A percentile compares a stretch with the other conserved stretches of the same genome.
These are phyloP conservation scores for Gossypium trilobum DNA, from an alignment of 441 rosid genomes.

Conservation along the genomic window DNA sequence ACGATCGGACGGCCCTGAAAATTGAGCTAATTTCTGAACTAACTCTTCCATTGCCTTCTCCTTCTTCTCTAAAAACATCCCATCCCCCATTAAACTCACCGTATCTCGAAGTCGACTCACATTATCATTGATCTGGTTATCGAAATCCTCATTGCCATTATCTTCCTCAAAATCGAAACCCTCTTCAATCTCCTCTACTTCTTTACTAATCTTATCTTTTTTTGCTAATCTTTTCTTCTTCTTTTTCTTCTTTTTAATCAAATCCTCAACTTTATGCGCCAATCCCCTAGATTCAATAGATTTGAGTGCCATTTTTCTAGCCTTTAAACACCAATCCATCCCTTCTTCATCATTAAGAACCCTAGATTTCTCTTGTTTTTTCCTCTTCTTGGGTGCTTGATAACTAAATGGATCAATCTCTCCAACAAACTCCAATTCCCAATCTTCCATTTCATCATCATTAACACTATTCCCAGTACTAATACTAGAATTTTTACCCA, in stretches of 20 bases:
- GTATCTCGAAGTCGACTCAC: constrained; percentile 30
- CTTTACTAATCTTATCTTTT: constrained; percentile 26
- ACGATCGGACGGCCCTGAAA: constrained; percentile 70
- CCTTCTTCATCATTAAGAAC: constrained; percentile 48
- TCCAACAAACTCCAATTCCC: constrained; percentile 71
- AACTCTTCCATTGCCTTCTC: constrained; percentile 55
- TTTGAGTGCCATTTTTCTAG: constrained; percentile 63
- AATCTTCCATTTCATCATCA: constrained; percentile 27
- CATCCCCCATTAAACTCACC: constrained; percentile 49
- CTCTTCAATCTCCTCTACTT: constrained; percentile 27
- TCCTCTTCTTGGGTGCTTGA: constrained; percentile 54
- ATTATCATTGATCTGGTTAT: constrained; percentile 22
- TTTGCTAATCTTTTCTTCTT: constrained; percentile 35
- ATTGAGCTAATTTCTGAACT: constrained; percentile 57
- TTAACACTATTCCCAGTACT: constrained; percentile 15
- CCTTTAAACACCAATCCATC: constrained; percentile 91
- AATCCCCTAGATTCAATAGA: constrained; percentile 71
- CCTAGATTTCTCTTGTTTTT: constrained; percentile 32
- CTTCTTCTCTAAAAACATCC: constrained; percentile 63
- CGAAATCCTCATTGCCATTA: constrained; percentile 31
- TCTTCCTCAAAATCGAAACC: constrained; percentile 28
- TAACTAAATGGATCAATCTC: constrained; percentile 56
- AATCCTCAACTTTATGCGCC: constrained; percentile 38
- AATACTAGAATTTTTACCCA: constrained; percentile 21
- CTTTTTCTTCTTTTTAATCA: constrained; percentile 51